Base-by-base conservation (phyloP, 805 yeast genomes). In the Kazachstania africana region DNA sequence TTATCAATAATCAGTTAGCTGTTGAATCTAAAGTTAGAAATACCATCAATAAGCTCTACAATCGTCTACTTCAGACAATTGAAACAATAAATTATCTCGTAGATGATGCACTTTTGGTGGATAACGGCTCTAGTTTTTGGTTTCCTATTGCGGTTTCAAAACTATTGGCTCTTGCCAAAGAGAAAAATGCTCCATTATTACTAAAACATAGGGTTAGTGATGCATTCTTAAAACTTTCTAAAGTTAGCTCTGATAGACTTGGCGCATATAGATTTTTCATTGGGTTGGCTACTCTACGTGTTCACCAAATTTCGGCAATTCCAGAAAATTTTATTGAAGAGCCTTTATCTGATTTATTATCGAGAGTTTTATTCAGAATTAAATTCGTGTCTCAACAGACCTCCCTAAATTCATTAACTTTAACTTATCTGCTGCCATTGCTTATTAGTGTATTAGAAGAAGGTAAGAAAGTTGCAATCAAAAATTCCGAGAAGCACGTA, bases 341-440 rank as follows among this genome's bases (percentile, higher is more conserved):
- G 41, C 69, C 76, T 4, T 41, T 78, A 5, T 46, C 63, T 6
- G 73, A 69, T 5, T 49, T 77, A 27, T 53, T 77, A 6, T 62
- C 83, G 1, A 70, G 87, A 33, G 71, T 83, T 19, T 60, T 88
- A 28, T 88, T 79, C 63, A 68, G 79, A 52, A 59, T 83, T 37
- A 81, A 84, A 44, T 70, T 84, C 43, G 60, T 79, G 10, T 66
- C 84, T 10, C 85, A 78, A 44, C 84, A 82, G 45, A 62, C 69
- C 19, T 75, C 82, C 2, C 66, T 87, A 33, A 87, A 81, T 43
- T 55, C 74, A 2, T 55, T 74, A 21, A 69, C 88, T 2, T 62
- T 87, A 44, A 71, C 78, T 26, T 91, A 81, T 51, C 52, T 80
- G 13, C 59, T 84, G 28, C 96, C 97, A 1, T 57, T 88, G 39